Conservation (phyloP, 768 basidiomycete species). For the Fibroporia radiculosa region DNA sequence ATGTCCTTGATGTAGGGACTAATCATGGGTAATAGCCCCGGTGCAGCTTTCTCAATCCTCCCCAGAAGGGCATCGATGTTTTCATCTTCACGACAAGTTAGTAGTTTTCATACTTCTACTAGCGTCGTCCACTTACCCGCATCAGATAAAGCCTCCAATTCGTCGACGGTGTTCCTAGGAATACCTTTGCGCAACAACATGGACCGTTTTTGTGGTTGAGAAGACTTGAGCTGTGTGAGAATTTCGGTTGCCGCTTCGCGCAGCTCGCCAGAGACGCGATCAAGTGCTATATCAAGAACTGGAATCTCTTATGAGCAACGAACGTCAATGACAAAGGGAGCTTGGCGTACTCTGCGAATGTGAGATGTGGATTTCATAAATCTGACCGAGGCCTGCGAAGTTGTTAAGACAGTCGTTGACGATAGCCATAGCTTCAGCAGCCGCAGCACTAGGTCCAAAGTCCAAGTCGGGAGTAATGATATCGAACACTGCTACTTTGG, state of each 20-base stretch:
- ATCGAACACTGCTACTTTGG: constrained; percentile 75
- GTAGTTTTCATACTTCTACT: not conserved
- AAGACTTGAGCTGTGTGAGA: constrained; percentile 57
- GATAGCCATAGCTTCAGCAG: constrained; percentile 67
- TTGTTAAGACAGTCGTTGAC: constrained; percentile 58
- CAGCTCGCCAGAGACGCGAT: constrained; percentile 50
- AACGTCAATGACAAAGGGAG: not conserved
- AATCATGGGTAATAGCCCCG: constrained; percentile 41
- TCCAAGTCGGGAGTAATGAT: constrained; percentile 72
- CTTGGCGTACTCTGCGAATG: constrained; percentile 60
- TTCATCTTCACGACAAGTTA: constrained; percentile 37
- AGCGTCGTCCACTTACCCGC: constrained; percentile 33
- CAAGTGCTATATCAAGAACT: constrained; percentile 65
- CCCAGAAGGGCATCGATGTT: constrained; percentile 50
- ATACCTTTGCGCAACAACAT: constrained; percentile 65
- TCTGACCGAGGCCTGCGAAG: constrained; percentile 61
- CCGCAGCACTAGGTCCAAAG: constrained; percentile 57
- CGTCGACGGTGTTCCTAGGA: constrained; percentile 58
- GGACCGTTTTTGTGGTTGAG: constrained; percentile 60
- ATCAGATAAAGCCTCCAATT: constrained; percentile 64
- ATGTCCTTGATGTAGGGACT: constrained; percentile 51
- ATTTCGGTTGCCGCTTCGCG: constrained; percentile 55
- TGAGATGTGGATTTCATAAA: constrained; percentile 72
- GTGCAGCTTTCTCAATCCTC: constrained; percentile 54
- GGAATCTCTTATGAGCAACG: constrained; percentile 6